Evolutionary conservation across 1,139 yeast genomes (phyloP), one percentile per base, ranked within the genome.

Genomic region (Saccharomyces uvarum): DNA sequence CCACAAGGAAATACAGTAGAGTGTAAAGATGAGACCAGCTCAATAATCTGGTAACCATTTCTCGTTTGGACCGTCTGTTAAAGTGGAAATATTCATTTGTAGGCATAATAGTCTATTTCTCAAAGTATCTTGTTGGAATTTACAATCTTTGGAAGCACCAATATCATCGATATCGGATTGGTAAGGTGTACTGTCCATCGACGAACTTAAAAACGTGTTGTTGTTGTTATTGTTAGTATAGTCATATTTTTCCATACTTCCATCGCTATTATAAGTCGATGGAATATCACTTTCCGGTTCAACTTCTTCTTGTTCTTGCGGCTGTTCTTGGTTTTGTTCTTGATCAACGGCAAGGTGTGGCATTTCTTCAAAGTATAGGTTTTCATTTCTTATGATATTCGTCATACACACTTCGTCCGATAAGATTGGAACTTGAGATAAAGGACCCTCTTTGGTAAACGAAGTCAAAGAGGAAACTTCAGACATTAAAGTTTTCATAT

Each of bases 401-500:
- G 52, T 51, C 26, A 59, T 58, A 50, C 53, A 54, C 32, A 58
- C 57, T 28, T 59, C 56, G 46, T 52, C 55, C 38, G 57, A 53
- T 42, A 62, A 53, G 32, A 53, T 49, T 8, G 56, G 58, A 28
- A 62, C 65, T 1, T 54, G 46, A 5, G 75, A 63, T 42, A 75
- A 61, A 9, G 78, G 77, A 19, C 78, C 78, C 7, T 64, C 55
- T 19, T 61, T 65, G 2, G 77, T 67, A 44, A 76, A 66, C 49
- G 71, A 68, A n/a, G 65, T 59, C 58, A 82, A 75, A 29, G 63
- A 63, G 4, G 75, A 61, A 6, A 66, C 61, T 28, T 65, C 64
- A 1, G 65, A 61, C 57, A 66, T 65, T 24, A 88, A 76, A 32
- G 76, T 74, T 26, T 73, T 66, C 52, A 88, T 71, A 3, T 78